phyloP scores from a whole-genome alignment of 2,329 filamentous ascomycete species.

The Grosmannia clavigera region DNA sequence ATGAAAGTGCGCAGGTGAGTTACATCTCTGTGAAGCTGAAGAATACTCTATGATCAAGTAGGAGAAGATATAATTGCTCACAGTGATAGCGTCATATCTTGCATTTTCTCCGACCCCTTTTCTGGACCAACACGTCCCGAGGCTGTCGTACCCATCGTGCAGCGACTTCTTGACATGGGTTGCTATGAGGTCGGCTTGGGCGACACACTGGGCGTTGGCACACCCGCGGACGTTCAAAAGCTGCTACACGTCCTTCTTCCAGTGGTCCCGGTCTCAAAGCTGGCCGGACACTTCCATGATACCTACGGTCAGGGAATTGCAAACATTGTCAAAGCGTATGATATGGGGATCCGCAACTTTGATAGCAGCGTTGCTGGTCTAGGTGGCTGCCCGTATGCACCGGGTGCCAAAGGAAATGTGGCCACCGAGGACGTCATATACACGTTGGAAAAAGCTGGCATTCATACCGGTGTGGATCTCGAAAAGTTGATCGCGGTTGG shows the following conservation, averaged over 20 bases:
- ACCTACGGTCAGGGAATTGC: constrained; percentile 1
- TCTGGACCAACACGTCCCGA: background rate
- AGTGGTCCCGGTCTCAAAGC: background rate
- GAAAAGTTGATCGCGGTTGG: background rate
- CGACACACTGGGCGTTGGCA: constrained; percentile 1
- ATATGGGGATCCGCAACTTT: background rate
- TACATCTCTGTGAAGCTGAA: background rate
- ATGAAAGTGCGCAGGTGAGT: background rate
- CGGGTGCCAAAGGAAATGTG: constrained; percentile 2
- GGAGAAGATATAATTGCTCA: background rate
- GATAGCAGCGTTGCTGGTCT: constrained; percentile 2
- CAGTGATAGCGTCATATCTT: background rate
- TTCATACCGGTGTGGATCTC: background rate
- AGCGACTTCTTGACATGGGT: background rate
- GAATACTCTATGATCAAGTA: background rate
- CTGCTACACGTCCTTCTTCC: background rate
- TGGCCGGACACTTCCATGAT: constrained; percentile 1
- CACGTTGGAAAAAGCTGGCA: background rate
- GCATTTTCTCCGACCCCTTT: constrained; percentile 1
- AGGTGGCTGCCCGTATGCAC: constrained; percentile 1
- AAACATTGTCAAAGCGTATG: background rate
- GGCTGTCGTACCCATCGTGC: background rate
- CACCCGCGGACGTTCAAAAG: background rate
- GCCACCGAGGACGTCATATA: constrained; percentile 1
- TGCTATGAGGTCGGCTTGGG: constrained; percentile 2